These are phyloP conservation scores for Cytospora chrysosperma DNA, from an alignment of 2,329 filamentous ascomycete genomes.

Conservation along the genomic window DNA sequence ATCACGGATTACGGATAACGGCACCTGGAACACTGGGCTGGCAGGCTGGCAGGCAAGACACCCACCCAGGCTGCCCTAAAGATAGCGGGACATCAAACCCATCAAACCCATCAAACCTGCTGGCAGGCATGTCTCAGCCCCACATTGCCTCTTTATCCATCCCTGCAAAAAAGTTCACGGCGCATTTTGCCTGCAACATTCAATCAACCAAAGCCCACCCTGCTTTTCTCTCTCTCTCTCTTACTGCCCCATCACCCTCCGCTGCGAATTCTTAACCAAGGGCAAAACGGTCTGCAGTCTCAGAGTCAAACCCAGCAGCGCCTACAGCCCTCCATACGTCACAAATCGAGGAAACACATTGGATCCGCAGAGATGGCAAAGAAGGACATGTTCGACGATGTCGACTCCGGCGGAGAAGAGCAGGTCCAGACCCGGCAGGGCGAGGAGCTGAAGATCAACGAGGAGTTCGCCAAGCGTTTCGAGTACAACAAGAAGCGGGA, in stretches of 20 bases:
- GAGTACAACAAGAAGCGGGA: slow-evolving; percentile 98
- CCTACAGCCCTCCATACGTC: not conserved
- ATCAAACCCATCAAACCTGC: no score
- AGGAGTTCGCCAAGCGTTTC: slow-evolving; percentile 84
- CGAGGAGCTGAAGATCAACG: slow-evolving; percentile 74
- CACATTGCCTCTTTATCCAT: slow-evolving; percentile 4
- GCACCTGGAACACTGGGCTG: no score
- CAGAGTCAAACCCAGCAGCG: slow-evolving; percentile 1
- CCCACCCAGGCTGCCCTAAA: no score
- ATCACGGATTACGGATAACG: not conserved
- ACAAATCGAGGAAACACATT: slow-evolving; percentile 2
- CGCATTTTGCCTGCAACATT: not conserved
- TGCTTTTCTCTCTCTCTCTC: not conserved
- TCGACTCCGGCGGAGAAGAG: slow-evolving; percentile 43
- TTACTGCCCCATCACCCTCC: not conserved
- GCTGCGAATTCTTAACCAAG: no score
- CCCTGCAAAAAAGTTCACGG: slow-evolving; percentile 18
- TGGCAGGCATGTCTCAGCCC: slow-evolving; percentile 8
- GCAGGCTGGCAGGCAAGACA: not conserved
- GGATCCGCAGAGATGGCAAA: slow-evolving; percentile 38
- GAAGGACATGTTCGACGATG: slow-evolving; percentile 53
- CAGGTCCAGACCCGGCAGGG: slow-evolving; percentile 42
- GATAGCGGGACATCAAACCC: no score
- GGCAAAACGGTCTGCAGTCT: not conserved
- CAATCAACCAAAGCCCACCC: not conserved